Evolutionary conservation across 352 stramenopile genomes (phyloP).

Genomic region (Paralagenidium karlingii): DNA sequence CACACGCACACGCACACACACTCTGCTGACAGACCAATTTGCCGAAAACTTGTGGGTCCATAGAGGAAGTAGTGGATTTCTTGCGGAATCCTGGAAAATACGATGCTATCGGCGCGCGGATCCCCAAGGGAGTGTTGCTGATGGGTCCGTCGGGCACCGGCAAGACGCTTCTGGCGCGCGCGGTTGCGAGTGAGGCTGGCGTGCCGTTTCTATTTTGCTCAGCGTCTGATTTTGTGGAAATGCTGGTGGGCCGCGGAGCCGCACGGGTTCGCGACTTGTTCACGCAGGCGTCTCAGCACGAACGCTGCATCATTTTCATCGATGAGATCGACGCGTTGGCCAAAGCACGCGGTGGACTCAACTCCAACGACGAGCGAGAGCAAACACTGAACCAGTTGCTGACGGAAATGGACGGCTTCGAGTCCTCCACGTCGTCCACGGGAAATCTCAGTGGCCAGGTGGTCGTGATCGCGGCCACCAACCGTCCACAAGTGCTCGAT

Average conservation of each 20-base stretch:
- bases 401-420: slow-evolving; percentile 83
- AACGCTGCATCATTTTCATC: slow-evolving; percentile 97
- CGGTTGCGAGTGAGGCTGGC: slow-evolving; percentile 87
- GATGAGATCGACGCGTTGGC: slow-evolving; percentile 94
- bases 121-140: slow-evolving; percentile 89
- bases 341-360: slow-evolving; percentile 73
- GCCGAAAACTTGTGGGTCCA: background rate
- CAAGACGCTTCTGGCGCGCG: slow-evolving; percentile 91
- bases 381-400: slow-evolving; percentile 92
- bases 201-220: slow-evolving; percentile 93
- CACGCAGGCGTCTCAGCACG: slow-evolving; percentile 87
- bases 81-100: slow-evolving; percentile 87
- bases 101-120: slow-evolving; percentile 86
- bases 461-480: slow-evolving; percentile 96
- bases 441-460: slow-evolving; percentile 81
- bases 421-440: slow-evolving; percentile 78
- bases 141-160: slow-evolving; percentile 89
- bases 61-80: slow-evolving; percentile 91
- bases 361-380: slow-evolving; percentile 92
- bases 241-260: slow-evolving; percentile 92
- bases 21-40: background rate
- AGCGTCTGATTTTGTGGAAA: slow-evolving; percentile 96
- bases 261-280: slow-evolving; percentile 91
- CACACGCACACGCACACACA: background rate
- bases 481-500: slow-evolving; percentile 93